Base-by-base conservation (phyloP, 768 basidiomycete genomes). In the Leccinum truebloodii region DNA sequence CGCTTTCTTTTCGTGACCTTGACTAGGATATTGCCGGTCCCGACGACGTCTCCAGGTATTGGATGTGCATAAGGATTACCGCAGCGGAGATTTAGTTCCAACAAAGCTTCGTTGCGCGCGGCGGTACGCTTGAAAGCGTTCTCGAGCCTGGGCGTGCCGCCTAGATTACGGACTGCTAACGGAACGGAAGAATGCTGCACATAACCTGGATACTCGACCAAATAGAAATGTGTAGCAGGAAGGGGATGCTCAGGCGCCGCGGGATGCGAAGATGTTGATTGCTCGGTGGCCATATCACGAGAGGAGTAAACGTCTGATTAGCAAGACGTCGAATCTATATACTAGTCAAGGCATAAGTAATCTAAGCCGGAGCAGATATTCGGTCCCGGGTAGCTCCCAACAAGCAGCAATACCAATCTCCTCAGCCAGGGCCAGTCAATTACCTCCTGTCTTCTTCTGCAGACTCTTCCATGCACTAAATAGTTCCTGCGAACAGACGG, bases 191-290 rank as follows among this genome's bases (percentile, higher is more conserved):
- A 70, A 3, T 80, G 74, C 14, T 80, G 75, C 57, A 97, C 87
- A 65, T 93, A 92, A 62, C 94, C 94, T 7, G 94, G 94, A 76
- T 94, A 96, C 73, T 97, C 95, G 62, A 96, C 79, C 5, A 92
- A 89, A 69, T 89, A 90, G 71, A 87, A 90, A 32, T 84, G 78
- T 6, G 79, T 77, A 35, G 81, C 77, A 22, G 87, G 84, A 2
- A 93, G 76, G 2, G 81, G 76, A 20, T 55, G 73, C 41, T 78
- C 74, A 16, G 73, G 75, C 0, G 81, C 81, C 39, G 69, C 63
- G n/a, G 59, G 54, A 37, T 69, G 62, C 10, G 61, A 53, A 10
- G 67, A 60, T 3, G 62, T 37, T 3, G 61, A 30, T 49, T 64
- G 64, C 35, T 55, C 37, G 4, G 16, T 18, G 58, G 63, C 49